Evolutionary conservation across 257 asterid species (phyloP), one percentile per base, ranked within the genome.

Genomic region (Solanum ossicruentum): DNA sequence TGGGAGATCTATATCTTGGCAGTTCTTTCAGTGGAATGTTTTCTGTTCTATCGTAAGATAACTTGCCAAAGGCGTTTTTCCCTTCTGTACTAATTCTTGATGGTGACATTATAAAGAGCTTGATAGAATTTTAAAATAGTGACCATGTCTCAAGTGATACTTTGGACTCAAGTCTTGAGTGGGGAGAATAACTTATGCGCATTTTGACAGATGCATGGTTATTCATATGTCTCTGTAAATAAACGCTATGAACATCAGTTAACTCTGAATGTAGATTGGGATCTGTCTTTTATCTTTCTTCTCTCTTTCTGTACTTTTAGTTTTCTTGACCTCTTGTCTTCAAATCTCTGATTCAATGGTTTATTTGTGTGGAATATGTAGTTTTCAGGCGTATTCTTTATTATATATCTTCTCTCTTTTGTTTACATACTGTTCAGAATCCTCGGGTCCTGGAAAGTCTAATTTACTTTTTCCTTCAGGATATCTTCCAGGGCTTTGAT

Each of bases 41-140:
- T 92, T 94, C 97, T 91, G 93, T 93, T 94, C 98, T 93, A 93
- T 95, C 93, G 99, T 97, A 97, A 97, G 99, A 92, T 90, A 91
- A 96, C 95, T 90, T 86, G 91, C 93, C 89, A 87, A 91, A 89
- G 98, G 98, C 88, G 91, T 90, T 88, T 89, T 93, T 89, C 90
- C 89, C 90, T 89, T 85, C 87, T 93, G 98, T 93, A 94, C 94
- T 92, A 81, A 84, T 91, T 92, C 89, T 91, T 92, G 87, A 87
- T 86, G 95, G 85, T 89, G 91, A 90, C 91, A 84, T 89, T 86
- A 89, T 90, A 89, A 84, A 89, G 86, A 85, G 84, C 87, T 81
- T 72, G 84, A 61, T 86, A 67, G 82, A 67, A 61, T 84, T 79
- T 84, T 73, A 73, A 84, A 81, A n/a, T 70, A 85, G 73, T 47